Conservation (phyloP, 2,329 filamentous ascomycete species). For the Boeremia lycopersici region DNA sequence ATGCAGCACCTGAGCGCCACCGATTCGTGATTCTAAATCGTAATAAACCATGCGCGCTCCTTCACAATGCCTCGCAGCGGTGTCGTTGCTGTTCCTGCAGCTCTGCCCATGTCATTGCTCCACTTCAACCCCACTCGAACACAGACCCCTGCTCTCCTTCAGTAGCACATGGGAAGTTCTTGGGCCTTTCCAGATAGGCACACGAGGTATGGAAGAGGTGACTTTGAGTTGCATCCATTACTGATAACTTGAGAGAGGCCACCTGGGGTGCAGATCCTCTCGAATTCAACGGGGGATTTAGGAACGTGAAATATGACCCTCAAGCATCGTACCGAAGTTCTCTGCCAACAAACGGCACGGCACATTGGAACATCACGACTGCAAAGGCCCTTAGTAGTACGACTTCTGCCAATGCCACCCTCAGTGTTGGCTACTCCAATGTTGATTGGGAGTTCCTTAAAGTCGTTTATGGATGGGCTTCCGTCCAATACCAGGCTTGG, state of each 20-base stretch:
- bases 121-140: constrained; percentile 28
- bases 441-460: constrained; percentile 62
- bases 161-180: constrained; percentile 57
- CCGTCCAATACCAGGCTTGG: constrained; percentile 65
- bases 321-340: constrained; percentile 56
- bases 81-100: constrained; percentile 16
- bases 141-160: constrained; percentile 37
- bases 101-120: constrained; percentile 21
- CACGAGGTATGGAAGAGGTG: constrained; percentile 55
- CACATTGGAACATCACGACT: constrained; percentile 54
- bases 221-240: neutral
- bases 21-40: neutral
- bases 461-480: constrained; percentile 63
- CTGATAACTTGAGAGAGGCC: constrained; percentile 53
- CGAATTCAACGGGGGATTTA: constrained; percentile 60
- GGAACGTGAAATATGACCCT: constrained; percentile 51
- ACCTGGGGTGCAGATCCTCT: constrained; percentile 65
- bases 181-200: constrained; percentile 65
- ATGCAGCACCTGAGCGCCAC: neutral
- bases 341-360: constrained; percentile 57
- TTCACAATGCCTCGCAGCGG: constrained; percentile 4
- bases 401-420: constrained; percentile 42
- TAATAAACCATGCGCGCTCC: neutral
- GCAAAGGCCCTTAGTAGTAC: constrained; percentile 36
- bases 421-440: constrained; percentile 56